Evolutionary conservation across 78 protist species (phyloP), one percentile per base, ranked within the genome.

Genomic region (Emiliania huxleyi): DNA sequence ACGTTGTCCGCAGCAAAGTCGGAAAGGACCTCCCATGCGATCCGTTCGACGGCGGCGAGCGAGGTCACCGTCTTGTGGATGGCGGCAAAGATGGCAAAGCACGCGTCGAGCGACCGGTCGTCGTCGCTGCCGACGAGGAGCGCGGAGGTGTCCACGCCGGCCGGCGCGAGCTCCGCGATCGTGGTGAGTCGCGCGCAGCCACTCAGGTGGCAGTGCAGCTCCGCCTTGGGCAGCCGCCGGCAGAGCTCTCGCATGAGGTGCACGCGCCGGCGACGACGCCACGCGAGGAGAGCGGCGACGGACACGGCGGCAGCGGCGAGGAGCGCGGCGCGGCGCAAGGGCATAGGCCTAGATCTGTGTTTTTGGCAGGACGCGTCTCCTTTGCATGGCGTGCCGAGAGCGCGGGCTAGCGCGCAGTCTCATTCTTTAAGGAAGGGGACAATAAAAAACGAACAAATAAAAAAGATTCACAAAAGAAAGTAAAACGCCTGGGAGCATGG

Each of bases 1-100:
- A 81, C 89, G 89, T 38, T 38, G 38, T 81, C 89, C 11, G 49
- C 46, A 6, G 46, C 56, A 29, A 81, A 81, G 89, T 81, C 89
- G 15, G 18, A 11, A 25, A 43, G 38, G 6, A 44, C 89, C 89
- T 81, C 89, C 25, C 8, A 1, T 37, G 56, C 38, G 38, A 81
- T 8, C 38, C 89, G 89, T 6, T 12, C 18, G 56, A 81, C 35
- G 4, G 89, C 89, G 40, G 46, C 49, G 25, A 0, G 35, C 18
- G 89, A 44, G 22, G 42, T 26, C 26, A 81, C 38, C 12, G 89
- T 22, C 26, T 6, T 4, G 55, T 81, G 89, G 38, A 81, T 40
- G 38, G 22, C 40, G 23, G 21, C 89, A 38, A 81, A 81, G 56
- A 43, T 8, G 35, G 55, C 89, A 26, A 81, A 81, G n/a, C 89